These are phyloP conservation scores for Quambalaria eucalypti DNA, from an alignment of 1,284 basidiomycete species.

Conservation along the genomic window DNA sequence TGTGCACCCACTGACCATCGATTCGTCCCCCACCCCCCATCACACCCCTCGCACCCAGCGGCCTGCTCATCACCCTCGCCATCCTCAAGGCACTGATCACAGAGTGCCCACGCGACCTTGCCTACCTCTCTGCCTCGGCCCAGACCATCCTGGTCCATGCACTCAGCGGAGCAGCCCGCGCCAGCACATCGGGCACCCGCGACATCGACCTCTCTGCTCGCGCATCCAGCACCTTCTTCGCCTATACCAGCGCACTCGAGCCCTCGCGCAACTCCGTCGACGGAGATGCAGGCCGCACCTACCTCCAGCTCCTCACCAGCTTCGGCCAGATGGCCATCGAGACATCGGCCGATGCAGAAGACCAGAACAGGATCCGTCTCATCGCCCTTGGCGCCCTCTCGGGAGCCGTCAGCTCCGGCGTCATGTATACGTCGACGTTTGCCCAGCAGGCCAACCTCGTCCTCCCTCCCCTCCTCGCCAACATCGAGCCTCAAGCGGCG, in stretches of 20 bases:
- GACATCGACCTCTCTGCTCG: slow-evolving; percentile 79
- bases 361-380: slow-evolving; percentile 53
- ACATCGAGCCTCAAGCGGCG: slow-evolving; percentile 58
- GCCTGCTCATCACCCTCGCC: slow-evolving; percentile 74
- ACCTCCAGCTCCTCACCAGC: slow-evolving; percentile 60
- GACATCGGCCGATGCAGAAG: slow-evolving; percentile 9
- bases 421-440: slow-evolving; percentile 71
- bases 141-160: slow-evolving; percentile 64
- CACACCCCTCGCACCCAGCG: slow-evolving; percentile 54
- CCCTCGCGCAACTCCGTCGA: slow-evolving; percentile 59
- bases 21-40: not conserved
- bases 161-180: slow-evolving; percentile 53
- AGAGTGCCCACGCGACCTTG: slow-evolving; percentile 79
- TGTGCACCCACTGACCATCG: slow-evolving; percentile 2
- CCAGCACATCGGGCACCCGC: slow-evolving; percentile 16
- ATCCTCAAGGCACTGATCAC: slow-evolving; percentile 76
- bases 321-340: slow-evolving; percentile 57
- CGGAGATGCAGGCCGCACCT: slow-evolving; percentile 57
- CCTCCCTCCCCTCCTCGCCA: slow-evolving; percentile 64
- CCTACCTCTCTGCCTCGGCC: slow-evolving; percentile 69
- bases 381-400: slow-evolving; percentile 76
- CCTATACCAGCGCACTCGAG: slow-evolving; percentile 85
- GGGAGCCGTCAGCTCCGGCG: slow-evolving; percentile 74
- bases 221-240: slow-evolving; percentile 74
- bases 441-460: slow-evolving; percentile 63